Evolutionary conservation across 768 basidiomycete species (phyloP).

Genomic region (Leucocoprinus leucothites): DNA sequence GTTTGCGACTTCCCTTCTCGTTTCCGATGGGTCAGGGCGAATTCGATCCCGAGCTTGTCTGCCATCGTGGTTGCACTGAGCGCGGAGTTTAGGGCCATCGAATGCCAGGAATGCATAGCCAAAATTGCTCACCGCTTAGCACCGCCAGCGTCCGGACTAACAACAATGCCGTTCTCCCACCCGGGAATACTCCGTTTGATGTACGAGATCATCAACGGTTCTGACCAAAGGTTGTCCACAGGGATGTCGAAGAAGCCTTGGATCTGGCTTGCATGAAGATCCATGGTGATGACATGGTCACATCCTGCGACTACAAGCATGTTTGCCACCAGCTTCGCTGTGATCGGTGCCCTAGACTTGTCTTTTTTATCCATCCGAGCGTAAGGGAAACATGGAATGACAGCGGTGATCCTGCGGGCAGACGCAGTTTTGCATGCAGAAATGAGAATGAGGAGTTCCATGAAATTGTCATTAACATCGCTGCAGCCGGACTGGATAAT

Average conservation of each 20-base stretch:
- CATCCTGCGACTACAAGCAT: conserved; percentile 97
- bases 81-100: conserved; percentile 9
- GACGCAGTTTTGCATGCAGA: conserved; percentile 98
- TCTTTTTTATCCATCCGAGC: conserved; percentile 99
- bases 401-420: conserved; percentile 92
- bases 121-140: conserved; percentile 81
- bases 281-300: conserved; percentile 99
- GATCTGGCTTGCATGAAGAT: conserved; percentile 95
- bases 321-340: conserved; percentile 96
- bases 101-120: conserved; percentile 12
- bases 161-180: conserved; percentile 89
- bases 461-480: conserved; percentile 94
- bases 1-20: conserved; percentile 65
- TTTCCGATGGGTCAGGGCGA: conserved; percentile 93
- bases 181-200: conserved; percentile 82
- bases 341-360: conserved; percentile 92
- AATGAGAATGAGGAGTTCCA: conserved; percentile 98
- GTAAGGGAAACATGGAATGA: conserved; percentile 97
- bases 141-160: conserved; percentile 96
- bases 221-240: conserved; percentile 95
- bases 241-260: conserved; percentile 99
- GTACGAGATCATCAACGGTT: conserved; percentile 92
- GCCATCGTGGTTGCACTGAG: conserved; percentile 88
- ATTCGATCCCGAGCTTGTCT: conserved; percentile 92
- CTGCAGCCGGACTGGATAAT: conserved; percentile 90